Base-by-base conservation (phyloP, 164 flowering plant genomes). In the Liquidambar formosana region DNA sequence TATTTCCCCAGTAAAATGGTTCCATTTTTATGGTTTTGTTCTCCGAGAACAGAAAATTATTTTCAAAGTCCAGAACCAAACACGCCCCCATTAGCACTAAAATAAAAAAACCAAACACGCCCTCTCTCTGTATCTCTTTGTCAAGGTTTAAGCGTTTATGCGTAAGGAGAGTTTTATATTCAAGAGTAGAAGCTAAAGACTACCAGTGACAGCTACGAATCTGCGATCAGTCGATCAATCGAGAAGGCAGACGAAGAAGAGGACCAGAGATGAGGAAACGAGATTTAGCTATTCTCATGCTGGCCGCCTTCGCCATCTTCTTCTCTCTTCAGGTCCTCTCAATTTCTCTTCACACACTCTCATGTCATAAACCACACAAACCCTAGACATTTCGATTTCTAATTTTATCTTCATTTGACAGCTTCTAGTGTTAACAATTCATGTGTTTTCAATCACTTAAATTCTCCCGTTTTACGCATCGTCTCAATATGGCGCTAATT, bases 301-400 rank as follows among this genome's bases (percentile, higher is more conserved):
- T 95, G 68, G 82, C 86, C 22, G 94, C 97, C 46, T 93, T 95
- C 82, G 99, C 97, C 27, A 88, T 95, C 14, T 95, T 95, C 91
- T 95, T 91, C 91, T 91, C 99, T 69, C 97, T 95, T 64, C 99
- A 93, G 93, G 99, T 91, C 53, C 8, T 41, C 19, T 48, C 16
- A 22, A 4, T 9, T 4, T 26, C 23, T 38, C 22, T 25, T 46
- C 58, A 21, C 27, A 48, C 14, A 51, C 54, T 15, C 3, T 0
- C 54, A 51, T 51, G 19, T 16, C 54, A 16, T 43, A 68, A 22
- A 63, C 57, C 57, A 27, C 51, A 6, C 8, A 10, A 76, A 62
- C 69, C 73, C 63, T 22, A 61, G 23, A 26, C 28, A 21, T 22
- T 45, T 54, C 38, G n/a, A 38, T 28, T 28, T 33, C 41, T 2